Base-by-base conservation (phyloP, 2,329 filamentous ascomycete species). In the Geosmithia putterillii region DNA sequence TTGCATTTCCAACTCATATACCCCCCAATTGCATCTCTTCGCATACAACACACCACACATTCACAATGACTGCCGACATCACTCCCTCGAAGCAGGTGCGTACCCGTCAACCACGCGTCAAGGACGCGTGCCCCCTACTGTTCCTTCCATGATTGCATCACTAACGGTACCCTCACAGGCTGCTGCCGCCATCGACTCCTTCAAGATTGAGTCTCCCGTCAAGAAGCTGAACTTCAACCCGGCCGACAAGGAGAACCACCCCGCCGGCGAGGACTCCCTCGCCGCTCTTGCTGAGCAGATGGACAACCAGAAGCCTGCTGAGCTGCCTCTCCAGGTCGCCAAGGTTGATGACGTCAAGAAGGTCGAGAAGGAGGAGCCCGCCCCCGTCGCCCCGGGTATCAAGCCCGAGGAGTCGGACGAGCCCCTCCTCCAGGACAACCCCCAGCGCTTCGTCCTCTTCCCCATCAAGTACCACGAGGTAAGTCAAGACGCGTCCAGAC, bases 401-500 rank as follows among this genome's bases (percentile, higher is more conserved):
- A 83, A 83, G 66, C 53, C 74, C 22, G 73, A 83, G 42, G 86
- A 95, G 66, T 74, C 75, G 45, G 76, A 88, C 45, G 92, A 98
- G 75, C 92, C 92, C 45, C 74, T 98, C 42, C 79, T 98, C 7
- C 84, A 88, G 62, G 92, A 96, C 70, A 98, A 98, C 70, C 83
- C 88, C 49, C 79, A 94, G 54, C 86, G 92, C 56, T 98, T 98
- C 59, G 92, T 98, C 46, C 76, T 98, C 49, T 98, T 98, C 70
- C 92, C 92, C 52, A 95, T 98, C 66, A 95, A 95, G 75, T 95
- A 96, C 70, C 89, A 96, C 59, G 90, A 96, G 83, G 90, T 95
- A 69, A 67, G 86, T 76, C n/a, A n/a, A n/a, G 53, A 68, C 68
- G 65, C 65, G 64, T n/a, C n/a, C n/a, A n/a, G 28, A 32, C 28